Evolutionary conservation across 495 filamentous ascomycete genomes (phyloP).

Genomic region (Bombardia bombarda): DNA sequence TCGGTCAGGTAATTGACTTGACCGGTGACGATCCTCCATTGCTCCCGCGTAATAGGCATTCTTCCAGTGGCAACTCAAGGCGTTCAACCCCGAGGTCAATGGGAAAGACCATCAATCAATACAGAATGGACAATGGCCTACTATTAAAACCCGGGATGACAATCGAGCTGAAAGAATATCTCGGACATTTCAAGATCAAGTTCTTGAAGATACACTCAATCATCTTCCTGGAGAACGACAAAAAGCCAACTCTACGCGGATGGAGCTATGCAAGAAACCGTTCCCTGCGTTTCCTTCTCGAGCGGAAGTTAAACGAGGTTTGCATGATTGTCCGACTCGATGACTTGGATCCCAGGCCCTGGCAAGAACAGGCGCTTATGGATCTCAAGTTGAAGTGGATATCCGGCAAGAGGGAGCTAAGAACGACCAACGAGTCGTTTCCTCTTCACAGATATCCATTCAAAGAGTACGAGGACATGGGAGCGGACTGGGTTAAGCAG

Average conservation of each 20-base stretch:
- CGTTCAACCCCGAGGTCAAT: no score
- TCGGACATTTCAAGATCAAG: not conserved
- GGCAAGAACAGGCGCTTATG: slow-evolving; percentile 35
- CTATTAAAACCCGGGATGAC: no score
- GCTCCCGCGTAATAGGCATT: no score
- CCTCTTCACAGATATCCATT: slow-evolving; percentile 23
- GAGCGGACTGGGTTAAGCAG: slow-evolving; percentile 16
- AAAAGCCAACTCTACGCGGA: slow-evolving; percentile 1
- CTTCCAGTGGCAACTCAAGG: no score
- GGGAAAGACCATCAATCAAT: no score
- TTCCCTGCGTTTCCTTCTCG: not conserved
- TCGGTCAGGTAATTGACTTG: not conserved
- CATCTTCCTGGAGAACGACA: not conserved
- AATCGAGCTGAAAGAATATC: no score
- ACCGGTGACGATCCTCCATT: not conserved
- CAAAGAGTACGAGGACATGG: not conserved
- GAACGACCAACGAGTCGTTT: slow-evolving; percentile 46
- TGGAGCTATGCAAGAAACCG: not conserved
- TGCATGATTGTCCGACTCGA: slow-evolving; percentile 42
- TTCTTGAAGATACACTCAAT: slow-evolving; percentile 12
- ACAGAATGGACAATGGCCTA: no score
- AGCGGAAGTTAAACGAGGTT: slow-evolving; percentile 23
- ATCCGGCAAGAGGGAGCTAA: slow-evolving; percentile 29
- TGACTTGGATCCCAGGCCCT: slow-evolving; percentile 28
- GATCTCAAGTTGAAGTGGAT: slow-evolving; percentile 31